Base-by-base conservation (phyloP, 1,284 basidiomycete species). In the Cryptococcus jaspeensis region DNA sequence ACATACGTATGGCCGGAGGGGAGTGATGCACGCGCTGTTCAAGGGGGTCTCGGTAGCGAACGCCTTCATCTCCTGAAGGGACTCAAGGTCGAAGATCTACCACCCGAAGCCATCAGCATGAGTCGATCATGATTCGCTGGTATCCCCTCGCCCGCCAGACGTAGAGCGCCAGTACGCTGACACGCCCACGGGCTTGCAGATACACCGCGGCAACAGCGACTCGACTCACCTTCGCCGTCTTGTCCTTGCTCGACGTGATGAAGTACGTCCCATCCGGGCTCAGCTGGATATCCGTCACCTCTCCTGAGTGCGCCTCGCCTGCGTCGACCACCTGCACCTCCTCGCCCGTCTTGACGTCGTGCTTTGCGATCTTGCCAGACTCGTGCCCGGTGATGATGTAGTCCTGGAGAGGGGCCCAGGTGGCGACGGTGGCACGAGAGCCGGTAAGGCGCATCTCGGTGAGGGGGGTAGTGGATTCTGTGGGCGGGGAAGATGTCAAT, bases 181-280 rank as follows among this genome's bases (percentile, higher is more conserved):
- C 44, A 46, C 8, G 11, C 12, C n/a, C 12, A 39, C n/a, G n/a
- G 38, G 38, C n/a, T 39, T 11, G 38, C 38, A n/a, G 11, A 11
- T n/a, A n/a, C n/a, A n/a, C n/a, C 38, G 38, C 38, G 11, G 12
- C 38, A n/a, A 39, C 11, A 39, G n/a, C n/a, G 12, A 39, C 20
- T 35, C 12, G 5, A 80, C 87, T 56, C 65, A 93, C 90, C 80
- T 92, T 86, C 23, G 96, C 90, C 38, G 87, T 88, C 81, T 99
- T 98, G 79, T 99, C 96, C 80, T 97, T 97, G 79, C 88, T 90
- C 69, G 89, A 90, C 3, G 96, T 99, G 74, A 98, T 84, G 76
- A 97, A 96, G 79, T 98, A 98, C 23, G 92, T 90, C 55, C 89
- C 83, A 77, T 99, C 96, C 28, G 85, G 84, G 67, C 87, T 87